A percentile compares a stretch with the other conserved stretches of the same genome.
Conservation (phyloP, 1,284 basidiomycete genomes). For the Ustilago loliicola region DNA sequence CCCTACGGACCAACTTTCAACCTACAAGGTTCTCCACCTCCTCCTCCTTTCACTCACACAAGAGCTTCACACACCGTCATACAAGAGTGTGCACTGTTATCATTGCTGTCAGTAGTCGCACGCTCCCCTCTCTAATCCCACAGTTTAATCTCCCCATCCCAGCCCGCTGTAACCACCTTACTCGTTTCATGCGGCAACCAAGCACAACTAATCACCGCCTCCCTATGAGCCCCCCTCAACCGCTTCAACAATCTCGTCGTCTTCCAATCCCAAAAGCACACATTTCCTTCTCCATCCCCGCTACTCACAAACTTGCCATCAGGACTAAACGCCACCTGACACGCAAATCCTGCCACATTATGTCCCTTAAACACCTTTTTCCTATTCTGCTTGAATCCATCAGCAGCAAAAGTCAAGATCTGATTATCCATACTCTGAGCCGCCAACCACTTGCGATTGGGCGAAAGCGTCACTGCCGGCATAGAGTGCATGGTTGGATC, state of each 20-base stretch:
- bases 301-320: slow-evolving; percentile 98
- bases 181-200: slow-evolving; percentile 95
- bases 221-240: slow-evolving; percentile 83
- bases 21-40: no score
- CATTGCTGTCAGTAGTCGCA: not conserved
- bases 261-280: slow-evolving; percentile 99
- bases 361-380: slow-evolving; percentile 99
- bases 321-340: slow-evolving; percentile 94
- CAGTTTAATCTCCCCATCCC: slow-evolving; percentile 96
- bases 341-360: slow-evolving; percentile 95
- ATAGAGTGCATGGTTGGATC: slow-evolving; percentile 99
- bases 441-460: slow-evolving; percentile 94
- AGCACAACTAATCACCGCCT: slow-evolving; percentile 95
- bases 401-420: slow-evolving; percentile 94
- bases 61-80: no score
- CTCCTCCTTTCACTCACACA: no score
- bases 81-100: no score
- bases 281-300: slow-evolving; percentile 92
- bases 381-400: slow-evolving; percentile 93
- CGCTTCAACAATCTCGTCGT: slow-evolving; percentile 89
- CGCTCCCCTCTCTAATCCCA: slow-evolving; percentile 74
- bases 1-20: no score
- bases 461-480: slow-evolving; percentile 95
- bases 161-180: slow-evolving; percentile 94
- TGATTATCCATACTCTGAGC: slow-evolving; percentile 98